These are phyloP conservation scores for Chamaecyparis obtusa DNA, from an alignment of 75 land plant genomes.

Conservation along the genomic window DNA sequence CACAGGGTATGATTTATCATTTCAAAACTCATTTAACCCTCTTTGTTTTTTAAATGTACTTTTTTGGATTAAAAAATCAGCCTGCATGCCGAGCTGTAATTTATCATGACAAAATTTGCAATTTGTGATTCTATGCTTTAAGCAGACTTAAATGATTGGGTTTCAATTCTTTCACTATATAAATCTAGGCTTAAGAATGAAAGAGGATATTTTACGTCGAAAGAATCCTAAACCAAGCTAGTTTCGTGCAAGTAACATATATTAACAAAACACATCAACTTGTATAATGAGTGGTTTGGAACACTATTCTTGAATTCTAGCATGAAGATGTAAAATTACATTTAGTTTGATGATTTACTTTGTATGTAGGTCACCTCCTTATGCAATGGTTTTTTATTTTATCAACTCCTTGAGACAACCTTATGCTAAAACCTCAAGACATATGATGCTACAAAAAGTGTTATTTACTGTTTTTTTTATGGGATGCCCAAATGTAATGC, in stretches of 20 bases:
- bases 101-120: too few relatives aligned
- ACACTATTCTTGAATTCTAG: neutral
- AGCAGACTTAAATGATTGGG: neutral
- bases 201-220: neutral
- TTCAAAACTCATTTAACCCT: too few relatives aligned
- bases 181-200: neutral
- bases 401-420: neutral
- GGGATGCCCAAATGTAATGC: too few relatives aligned
- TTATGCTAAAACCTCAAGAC: neutral
- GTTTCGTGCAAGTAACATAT: neutral
- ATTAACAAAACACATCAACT: neutral
- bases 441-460: too few relatives aligned
- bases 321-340: too few relatives aligned
- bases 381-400: neutral
- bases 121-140: neutral
- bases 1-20: too few relatives aligned
- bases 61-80: too few relatives aligned
- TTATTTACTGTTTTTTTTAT: too few relatives aligned
- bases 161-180: neutral
- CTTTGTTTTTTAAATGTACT: too few relatives aligned
- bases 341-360: neutral
- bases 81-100: too few relatives aligned
- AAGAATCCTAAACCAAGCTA: neutral
- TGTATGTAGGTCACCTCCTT: neutral
- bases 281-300: neutral